A percentile compares a stretch with the other conserved stretches of the same genome.
Evolutionary conservation across 2,329 filamentous ascomycete species (phyloP).

Genomic region (Penicillium palitans): DNA sequence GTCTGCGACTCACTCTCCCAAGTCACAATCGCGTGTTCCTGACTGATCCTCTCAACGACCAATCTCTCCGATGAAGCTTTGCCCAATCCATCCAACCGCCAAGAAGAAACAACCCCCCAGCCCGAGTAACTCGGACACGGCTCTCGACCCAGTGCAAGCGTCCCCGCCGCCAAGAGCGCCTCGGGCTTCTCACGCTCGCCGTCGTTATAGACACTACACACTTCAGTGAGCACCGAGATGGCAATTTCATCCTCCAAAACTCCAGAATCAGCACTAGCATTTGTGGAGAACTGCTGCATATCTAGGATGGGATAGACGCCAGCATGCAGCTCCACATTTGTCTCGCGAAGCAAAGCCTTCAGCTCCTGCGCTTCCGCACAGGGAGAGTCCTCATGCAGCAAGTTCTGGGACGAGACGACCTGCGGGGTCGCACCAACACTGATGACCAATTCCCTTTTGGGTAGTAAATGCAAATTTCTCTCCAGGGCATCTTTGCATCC

Average conservation of each 20-base stretch:
- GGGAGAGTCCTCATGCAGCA: conserved; percentile 41
- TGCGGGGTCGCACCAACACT: conserved; percentile 78
- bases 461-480: conserved; percentile 18
- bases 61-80: conserved; percentile 52
- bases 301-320: conserved; percentile 76
- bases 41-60: conserved; percentile 70
- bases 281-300: conserved; percentile 74
- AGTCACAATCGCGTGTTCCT: conserved; percentile 73
- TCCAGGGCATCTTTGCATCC: conserved; percentile 40
- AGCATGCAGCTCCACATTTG: conserved; percentile 68
- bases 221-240: conserved; percentile 69
- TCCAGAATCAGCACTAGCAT: conserved; percentile 52
- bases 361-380: conserved; percentile 33
- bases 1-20: conserved; percentile 51
- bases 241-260: conserved; percentile 56
- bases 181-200: conserved; percentile 59
- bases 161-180: conserved; percentile 68
- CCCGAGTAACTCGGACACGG: conserved; percentile 69
- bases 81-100: conserved; percentile 47
- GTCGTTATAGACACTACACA: conserved; percentile 66
- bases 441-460: conserved; percentile 50
- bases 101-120: conserved; percentile 68
- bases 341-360: conserved; percentile 32
- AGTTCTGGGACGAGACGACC: conserved; percentile 64
- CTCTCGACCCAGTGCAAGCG: conserved; percentile 70